Evolutionary conservation across 192 early-diverging fungal species (phyloP).

Genomic region (Jimgerdemannia flammicorona): DNA sequence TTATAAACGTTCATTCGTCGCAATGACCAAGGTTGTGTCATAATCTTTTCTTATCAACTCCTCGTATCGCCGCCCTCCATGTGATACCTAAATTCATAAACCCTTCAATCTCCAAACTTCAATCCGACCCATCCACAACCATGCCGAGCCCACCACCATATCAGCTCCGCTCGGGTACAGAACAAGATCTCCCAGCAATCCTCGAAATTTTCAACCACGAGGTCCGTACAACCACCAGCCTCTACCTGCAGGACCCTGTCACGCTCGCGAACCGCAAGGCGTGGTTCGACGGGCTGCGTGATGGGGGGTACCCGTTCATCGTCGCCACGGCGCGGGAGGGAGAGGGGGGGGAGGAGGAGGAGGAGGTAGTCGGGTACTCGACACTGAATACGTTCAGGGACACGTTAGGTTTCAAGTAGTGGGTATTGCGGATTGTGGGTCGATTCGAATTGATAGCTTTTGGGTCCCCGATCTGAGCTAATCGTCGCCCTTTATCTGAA

Average conservation of each 20-base stretch:
- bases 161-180: slow-evolving; percentile 31
- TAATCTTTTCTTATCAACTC: too few species aligned
- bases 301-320: slow-evolving; percentile 41
- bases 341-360: slow-evolving; percentile 13
- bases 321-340: slow-evolving; percentile 34
- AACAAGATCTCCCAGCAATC: slow-evolving; percentile 34
- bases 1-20: too few species aligned
- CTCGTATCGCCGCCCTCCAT: too few species aligned
- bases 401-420: slow-evolving; percentile 33
- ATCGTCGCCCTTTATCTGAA: too few species aligned
- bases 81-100: too few species aligned
- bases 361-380: slow-evolving; percentile 21
- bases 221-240: slow-evolving; percentile 30
- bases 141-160: too few species aligned
- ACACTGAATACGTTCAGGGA: slow-evolving; percentile 26
- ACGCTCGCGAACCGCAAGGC: slow-evolving; percentile 29
- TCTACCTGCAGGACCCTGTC: slow-evolving; percentile 40
- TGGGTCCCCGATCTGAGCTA: too few species aligned
- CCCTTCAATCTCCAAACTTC: too few species aligned
- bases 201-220: slow-evolving; percentile 47
- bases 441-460: too few species aligned
- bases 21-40: too few species aligned
- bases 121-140: too few species aligned
- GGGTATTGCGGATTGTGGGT: slow-evolving; percentile 1
- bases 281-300: slow-evolving; percentile 36